Evolutionary conservation across 2,329 filamentous ascomycete genomes (phyloP).

Genomic region (Coniochaeta sp.): DNA sequence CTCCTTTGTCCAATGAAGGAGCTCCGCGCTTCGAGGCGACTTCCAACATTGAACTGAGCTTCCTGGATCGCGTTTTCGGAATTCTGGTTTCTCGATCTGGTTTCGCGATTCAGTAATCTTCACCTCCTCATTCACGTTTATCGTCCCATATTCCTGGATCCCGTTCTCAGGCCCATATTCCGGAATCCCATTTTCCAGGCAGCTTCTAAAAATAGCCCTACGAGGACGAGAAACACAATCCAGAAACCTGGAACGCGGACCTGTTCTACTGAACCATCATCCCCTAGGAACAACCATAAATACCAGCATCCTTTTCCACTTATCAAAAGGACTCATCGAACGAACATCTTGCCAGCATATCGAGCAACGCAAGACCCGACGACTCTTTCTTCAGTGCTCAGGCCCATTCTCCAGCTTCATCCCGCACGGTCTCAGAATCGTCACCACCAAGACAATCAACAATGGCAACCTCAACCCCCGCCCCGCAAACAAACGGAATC

Average conservation of each 20-base stretch:
- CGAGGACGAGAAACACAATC: too few species aligned
- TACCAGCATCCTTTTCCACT: slow-evolving; percentile 4
- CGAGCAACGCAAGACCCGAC: not conserved
- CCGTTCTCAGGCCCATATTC: too few species aligned
- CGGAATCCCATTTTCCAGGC: too few species aligned
- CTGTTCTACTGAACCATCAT: not conserved
- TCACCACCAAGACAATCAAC: slow-evolving; percentile 7
- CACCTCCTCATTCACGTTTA: not conserved
- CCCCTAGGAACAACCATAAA: not conserved
- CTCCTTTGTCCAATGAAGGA: not conserved
- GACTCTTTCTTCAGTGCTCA: not conserved
- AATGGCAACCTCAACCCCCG: slow-evolving; percentile 20
- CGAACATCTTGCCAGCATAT: not conserved
- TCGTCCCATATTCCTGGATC: not conserved
- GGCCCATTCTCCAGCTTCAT: not conserved
- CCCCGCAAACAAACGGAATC: slow-evolving; percentile 48
- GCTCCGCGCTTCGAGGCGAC: not conserved
- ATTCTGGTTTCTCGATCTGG: not conserved
- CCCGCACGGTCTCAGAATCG: not conserved
- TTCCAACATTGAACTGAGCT: not conserved
- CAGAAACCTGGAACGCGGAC: not conserved
- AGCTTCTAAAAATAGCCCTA: too few species aligned
- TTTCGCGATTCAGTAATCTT: not conserved
- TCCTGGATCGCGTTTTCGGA: not conserved
- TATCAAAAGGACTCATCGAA: not conserved